These are phyloP conservation scores for Tuber aestivum DNA, from an alignment of 495 filamentous ascomycete species.

Conservation along the genomic window DNA sequence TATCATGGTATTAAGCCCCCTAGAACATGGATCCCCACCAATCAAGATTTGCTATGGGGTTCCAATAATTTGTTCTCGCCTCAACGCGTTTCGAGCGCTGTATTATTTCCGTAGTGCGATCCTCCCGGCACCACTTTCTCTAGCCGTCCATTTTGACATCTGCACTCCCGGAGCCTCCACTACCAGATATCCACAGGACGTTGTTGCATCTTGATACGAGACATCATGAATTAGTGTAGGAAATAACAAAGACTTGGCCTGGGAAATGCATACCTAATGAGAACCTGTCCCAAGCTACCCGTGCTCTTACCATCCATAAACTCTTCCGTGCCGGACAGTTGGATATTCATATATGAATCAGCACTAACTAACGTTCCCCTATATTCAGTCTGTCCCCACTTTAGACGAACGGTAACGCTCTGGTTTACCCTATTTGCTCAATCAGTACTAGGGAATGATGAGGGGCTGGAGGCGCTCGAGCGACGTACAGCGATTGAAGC, in stretches of 20 bases:
- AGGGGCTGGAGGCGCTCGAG: conserved; percentile 4
- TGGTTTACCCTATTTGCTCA: conserved; percentile 64
- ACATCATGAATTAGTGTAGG: conserved; percentile 30
- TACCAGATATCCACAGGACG: conserved; percentile 70
- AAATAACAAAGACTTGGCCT: background rate
- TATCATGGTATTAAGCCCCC: background rate
- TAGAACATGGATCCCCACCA: background rate
- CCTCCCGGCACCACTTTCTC: background rate
- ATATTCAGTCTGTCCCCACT: conserved; percentile 98
- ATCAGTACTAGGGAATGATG: conserved; percentile 10
- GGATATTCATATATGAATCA: conserved; percentile 98
- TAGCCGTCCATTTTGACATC: conserved; percentile 51
- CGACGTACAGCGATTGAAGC: conserved; percentile 73
- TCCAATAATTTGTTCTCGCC: background rate
- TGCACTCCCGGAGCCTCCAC: conserved; percentile 43
- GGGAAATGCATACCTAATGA: conserved; percentile 65
- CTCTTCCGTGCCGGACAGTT: conserved; percentile 82
- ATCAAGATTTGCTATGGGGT: background rate
- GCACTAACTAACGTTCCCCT: conserved; percentile 83
- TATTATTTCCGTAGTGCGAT: conserved; percentile 13
- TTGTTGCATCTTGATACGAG: conserved; percentile 70
- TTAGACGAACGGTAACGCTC: conserved; percentile 82
- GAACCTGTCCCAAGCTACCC: conserved; percentile 75
- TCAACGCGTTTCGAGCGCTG: conserved; percentile 11
- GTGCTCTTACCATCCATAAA: conserved; percentile 83